These are phyloP conservation scores for Leccinum rimulosum DNA, from an alignment of 768 basidiomycete genomes.

Conservation along the genomic window DNA sequence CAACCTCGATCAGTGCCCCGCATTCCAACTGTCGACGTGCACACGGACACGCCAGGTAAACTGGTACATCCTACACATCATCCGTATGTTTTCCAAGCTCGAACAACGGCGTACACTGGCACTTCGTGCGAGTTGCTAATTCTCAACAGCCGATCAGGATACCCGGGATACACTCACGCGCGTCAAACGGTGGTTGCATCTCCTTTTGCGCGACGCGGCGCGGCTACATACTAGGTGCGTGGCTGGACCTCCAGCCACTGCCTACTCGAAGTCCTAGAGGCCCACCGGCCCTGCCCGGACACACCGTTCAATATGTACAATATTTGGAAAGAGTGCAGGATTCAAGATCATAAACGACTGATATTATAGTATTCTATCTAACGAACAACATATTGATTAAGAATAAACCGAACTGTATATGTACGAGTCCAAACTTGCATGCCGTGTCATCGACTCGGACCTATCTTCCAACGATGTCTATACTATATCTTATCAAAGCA, in stretches of 20 bases:
- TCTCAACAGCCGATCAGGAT: too few species aligned
- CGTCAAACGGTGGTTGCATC: conserved; percentile 32
- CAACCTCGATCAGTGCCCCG: conserved; percentile 34
- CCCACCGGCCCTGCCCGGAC: too few species aligned
- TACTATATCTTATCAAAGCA: background rate
- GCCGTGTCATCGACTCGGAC: background rate
- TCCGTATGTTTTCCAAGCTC: conserved; percentile 24
- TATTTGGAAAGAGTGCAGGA: too few species aligned
- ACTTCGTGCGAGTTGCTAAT: too few species aligned
- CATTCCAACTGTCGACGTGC: conserved; percentile 23
- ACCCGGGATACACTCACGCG: conserved; percentile 20
- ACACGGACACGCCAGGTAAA: background rate
- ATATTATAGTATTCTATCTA: background rate
- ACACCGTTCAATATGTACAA: too few species aligned
- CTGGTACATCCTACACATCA: conserved; percentile 32
- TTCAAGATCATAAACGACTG: too few species aligned
- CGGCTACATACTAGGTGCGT: background rate
- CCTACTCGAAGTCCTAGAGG: too few species aligned
- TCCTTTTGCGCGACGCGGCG: conserved; percentile 20
- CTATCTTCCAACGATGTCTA: background rate
- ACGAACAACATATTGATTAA: background rate
- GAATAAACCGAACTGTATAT: background rate
- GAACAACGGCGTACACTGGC: conserved; percentile 1
- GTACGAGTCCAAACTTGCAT: background rate
- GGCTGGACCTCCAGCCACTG: too few species aligned